Base-by-base conservation (phyloP, 306 rosid species). In the Rosa rugosa region DNA sequence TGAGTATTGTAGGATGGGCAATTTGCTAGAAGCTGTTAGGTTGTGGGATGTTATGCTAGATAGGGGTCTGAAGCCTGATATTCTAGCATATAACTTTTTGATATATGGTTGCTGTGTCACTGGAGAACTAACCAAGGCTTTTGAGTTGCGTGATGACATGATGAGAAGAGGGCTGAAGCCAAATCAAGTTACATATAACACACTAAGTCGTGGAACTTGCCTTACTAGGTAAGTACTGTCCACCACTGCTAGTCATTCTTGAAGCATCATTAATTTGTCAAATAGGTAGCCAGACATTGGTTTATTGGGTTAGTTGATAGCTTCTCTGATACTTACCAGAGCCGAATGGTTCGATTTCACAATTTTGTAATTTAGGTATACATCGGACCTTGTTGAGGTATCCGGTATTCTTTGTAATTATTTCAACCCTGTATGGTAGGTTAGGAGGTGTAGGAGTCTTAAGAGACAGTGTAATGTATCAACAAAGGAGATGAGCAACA, bases 71-170 rank as follows among this genome's bases (percentile, higher is more conserved):
- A 85, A 90, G 83, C 98, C 99, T 62, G 95, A 92, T 81, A 73
- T 72, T 71, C 80, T 90, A 82, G 98, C 94, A 40, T 92, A 87
- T 83, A 88, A 87, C 84, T 88, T 90, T 89, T 68, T 95, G 47
- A 91, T 95, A 77, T 72, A 90, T 72, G 99, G 98, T 69, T 95
- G 92, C 64, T 92, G 99, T 86, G 84, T 95, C 65, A 86, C 80
- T 72, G 98, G 99, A 77, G 87, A 90, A 81, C 83, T 90, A 23
- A 42, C 82, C 80, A 90, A 83, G 86, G 97, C 97, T 25, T 77
- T 91, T 71, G 88, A 88, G 76, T 85, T 95, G 92, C 97, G 86
- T n/a, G 90, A 95, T 82, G 98, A 91, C 82, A 90, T 95, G 97
- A 73, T 81, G 83, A 87, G 68, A 57, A 87, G 90, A 75, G 97